Base-by-base conservation (phyloP, 371 early-diverging fungal species). In the Chytridium lagenaria region DNA sequence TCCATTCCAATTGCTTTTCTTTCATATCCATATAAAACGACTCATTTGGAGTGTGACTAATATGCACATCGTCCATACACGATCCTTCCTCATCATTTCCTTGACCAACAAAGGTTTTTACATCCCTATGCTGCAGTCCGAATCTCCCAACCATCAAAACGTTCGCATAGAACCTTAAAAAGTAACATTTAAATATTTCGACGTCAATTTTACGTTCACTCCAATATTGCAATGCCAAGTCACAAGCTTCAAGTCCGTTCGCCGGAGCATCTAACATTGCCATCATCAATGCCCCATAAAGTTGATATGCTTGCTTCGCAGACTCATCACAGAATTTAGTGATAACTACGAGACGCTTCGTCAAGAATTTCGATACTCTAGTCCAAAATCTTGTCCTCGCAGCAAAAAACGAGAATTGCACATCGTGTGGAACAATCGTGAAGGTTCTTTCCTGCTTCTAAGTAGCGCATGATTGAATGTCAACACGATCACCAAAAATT, bases 391-490 rank as follows among this genome's bases (percentile, higher is more conserved):
- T 19, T 7, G 12, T 44, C 44, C 44, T 44, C 44, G 44, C 44
- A 7, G 19, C 7, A 44, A 12, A 44, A 19, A 12, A 44, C 7
- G 44, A 44, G 19, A 44, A 44, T 19, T 44, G 44, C 7, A 7
- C 44, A 44, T 12, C 12, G 44, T 44, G 7, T 44, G 44, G 19
- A 44, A 44, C 44, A 7, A 44, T 7, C 44, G 7, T 19, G 44
- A 44, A 19, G 44, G 12, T 7, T 44, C 44, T 19, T 7, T 12
- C 19, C 19, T 19, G 44, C 57, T 7, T 55, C 30, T 10, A 15
- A 55, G 22, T 7, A 55, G 57, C 7, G 57, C 22, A 30, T 55
- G 57, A 55, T 55, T 55, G 30, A 55, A 30, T 19, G 57, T 55
- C 57, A 7, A 55, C 5, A 30, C 26, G 23, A 55, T 26, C 15